Evolutionary conservation across 352 stramenopile genomes (phyloP), one percentile per base, ranked within the genome.

Genomic region (Globisporangium splendens): DNA sequence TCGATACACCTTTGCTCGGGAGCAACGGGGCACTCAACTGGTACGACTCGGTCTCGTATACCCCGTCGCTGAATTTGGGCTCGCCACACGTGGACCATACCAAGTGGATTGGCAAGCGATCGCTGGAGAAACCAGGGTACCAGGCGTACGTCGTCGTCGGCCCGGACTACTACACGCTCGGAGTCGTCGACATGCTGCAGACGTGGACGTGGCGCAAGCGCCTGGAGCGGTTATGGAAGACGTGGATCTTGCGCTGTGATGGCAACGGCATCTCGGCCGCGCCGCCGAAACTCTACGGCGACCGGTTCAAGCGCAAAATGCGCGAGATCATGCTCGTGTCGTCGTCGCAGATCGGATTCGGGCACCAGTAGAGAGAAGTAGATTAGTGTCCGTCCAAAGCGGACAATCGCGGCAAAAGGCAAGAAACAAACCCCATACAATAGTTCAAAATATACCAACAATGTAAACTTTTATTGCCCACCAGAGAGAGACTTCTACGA

Each of bases 171-270:
- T 96, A 96, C 60, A 96, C 89, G 28, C 66, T 96, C 38, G 88
- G 88, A 38, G 68, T 96, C 22, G 86, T 96, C n/a, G 88, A 96
- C 61, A 96, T 96, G 63, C 68, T 96, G 24, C 88, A 96, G 63
- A 91, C 83, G 22, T 96, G 85, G 86, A 96, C 87, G 38, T 90
- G 75, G 69, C 42, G 69, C 12, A 96, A 96, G 62, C 76, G 79
- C 0, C 50, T 94, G 17, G 88, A 96, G 61, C 75, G 85, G 46
- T 59, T 92, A 41, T 95, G 86, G 78, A 96, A 96, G 66, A 89
- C 86, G 22, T 66, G 84, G 51, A 58, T 96, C 12, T 60, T 93
- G 22, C 75, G 79, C n/a, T 64, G 77, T 31, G 84, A 95, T 31
- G 28, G 65, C 4, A 62, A 88, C 43, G 88, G 88, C 15, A 87